Evolutionary conservation across 2,329 filamentous ascomycete genomes (phyloP).

Genomic region (Neonectria neomacrospora): DNA sequence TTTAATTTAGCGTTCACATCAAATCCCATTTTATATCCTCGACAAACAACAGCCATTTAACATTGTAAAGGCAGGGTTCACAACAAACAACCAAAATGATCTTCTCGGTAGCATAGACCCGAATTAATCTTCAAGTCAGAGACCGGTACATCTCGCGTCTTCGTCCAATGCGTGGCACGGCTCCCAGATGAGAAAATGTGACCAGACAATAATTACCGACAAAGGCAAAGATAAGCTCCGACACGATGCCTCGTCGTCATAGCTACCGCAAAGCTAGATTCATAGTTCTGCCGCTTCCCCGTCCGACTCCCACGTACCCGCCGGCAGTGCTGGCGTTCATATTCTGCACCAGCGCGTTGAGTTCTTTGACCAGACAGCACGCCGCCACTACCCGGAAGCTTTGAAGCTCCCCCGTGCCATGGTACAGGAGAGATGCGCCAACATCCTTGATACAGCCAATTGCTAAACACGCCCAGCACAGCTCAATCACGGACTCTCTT

Average conservation of each 20-base stretch:
- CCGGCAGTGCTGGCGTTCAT: slow-evolving; percentile 32
- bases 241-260: neutral
- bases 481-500: slow-evolving; percentile 46
- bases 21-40: no score
- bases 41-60: no score
- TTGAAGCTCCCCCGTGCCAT: slow-evolving; percentile 39
- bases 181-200: no score
- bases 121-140: no score
- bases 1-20: no score
- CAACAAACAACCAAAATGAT: neutral
- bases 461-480: slow-evolving; percentile 51
- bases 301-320: slow-evolving; percentile 42
- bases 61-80: no score
- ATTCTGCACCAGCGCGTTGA: slow-evolving; percentile 32
- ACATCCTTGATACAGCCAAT: slow-evolving; percentile 39
- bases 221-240: neutral
- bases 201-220: no score
- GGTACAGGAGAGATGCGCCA: slow-evolving; percentile 12
- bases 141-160: no score
- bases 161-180: no score
- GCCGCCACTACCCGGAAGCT: slow-evolving; percentile 54
- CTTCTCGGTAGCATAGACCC: no score
- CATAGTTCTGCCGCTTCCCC: slow-evolving; percentile 25
- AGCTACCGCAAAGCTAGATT: slow-evolving; percentile 36
- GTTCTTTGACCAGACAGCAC: slow-evolving; percentile 47